A percentile compares a stretch with the other conserved stretches of the same genome.
Evolutionary conservation across 2,329 filamentous ascomycete species (phyloP).

Genomic region (Helotiales sp.): DNA sequence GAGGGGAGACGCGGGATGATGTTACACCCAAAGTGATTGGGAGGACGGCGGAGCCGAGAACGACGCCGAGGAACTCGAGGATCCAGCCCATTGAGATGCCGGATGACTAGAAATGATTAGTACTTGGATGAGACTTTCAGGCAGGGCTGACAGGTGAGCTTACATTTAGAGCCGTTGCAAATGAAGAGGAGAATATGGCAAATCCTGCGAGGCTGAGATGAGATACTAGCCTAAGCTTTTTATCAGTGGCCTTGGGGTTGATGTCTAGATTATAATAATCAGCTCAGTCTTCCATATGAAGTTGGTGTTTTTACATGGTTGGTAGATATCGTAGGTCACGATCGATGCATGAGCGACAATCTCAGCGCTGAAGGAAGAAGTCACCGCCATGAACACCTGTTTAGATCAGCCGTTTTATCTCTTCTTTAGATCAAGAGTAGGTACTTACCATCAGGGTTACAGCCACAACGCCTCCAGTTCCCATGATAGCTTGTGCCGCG

Average conservation of each 20-base stretch:
- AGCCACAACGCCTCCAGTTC: constrained; percentile 68
- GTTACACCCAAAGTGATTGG: constrained; percentile 38
- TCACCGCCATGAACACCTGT: constrained; percentile 72
- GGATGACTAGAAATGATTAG: background rate
- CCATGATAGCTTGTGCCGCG: constrained; percentile 68
- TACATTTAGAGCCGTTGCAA: background rate
- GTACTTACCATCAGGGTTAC: constrained; percentile 54
- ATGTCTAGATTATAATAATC: background rate
- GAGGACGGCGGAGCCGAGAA: background rate
- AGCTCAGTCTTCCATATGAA: background rate
- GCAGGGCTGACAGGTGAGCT: background rate
- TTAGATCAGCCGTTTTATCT: background rate
- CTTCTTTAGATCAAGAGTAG: too few species aligned
- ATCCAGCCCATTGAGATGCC: background rate
- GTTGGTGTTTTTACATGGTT: constrained; percentile 34
- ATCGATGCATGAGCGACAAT: constrained; percentile 84
- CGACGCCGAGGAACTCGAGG: background rate
- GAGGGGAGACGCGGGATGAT: constrained; percentile 52
- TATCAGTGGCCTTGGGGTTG: background rate
- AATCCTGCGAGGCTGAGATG: background rate
- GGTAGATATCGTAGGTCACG: constrained; percentile 82
- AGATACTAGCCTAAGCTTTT: background rate
- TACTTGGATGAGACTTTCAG: background rate
- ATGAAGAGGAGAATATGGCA: background rate
- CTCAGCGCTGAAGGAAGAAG: constrained; percentile 77